These are phyloP conservation scores for Dillenia turbinata DNA, from an alignment of 164 flowering plant genomes.

Conservation along the genomic window DNA sequence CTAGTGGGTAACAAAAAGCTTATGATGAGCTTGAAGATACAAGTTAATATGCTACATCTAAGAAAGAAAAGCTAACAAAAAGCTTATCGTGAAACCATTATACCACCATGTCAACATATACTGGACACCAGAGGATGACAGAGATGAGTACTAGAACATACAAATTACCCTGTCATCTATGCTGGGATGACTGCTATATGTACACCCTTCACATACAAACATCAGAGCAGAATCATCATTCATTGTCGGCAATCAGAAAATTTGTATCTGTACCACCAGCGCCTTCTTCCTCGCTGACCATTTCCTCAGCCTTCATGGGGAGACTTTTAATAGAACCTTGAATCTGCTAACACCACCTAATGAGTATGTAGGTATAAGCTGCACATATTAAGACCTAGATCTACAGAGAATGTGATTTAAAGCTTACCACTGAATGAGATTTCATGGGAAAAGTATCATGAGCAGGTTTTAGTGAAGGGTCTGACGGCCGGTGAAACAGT, in stretches of 20 bases:
- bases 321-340: conserved; percentile 23
- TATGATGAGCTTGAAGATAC: no score
- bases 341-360: conserved; percentile 19
- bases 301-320: conserved; percentile 27
- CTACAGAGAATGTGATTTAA: not conserved
- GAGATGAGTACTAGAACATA: no score
- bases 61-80: no score
- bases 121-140: no score
- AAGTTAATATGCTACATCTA: no score
- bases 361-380: not conserved
- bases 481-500: conserved; percentile 68
- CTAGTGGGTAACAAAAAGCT: no score
- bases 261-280: conserved; percentile 18
- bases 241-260: conserved; percentile 9
- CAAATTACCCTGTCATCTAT: no score
- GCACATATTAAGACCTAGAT: not conserved
- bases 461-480: conserved; percentile 25
- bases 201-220: no score
- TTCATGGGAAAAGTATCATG: conserved; percentile 27
- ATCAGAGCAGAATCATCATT: no score
- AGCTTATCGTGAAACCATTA: no score
- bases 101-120: no score
- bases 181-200: no score
- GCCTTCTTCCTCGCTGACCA: conserved; percentile 21
- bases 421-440: conserved; percentile 39